Percentiles rank a stretch among this genome's conserved stretches.
Evolutionary conservation across 192 early-diverging fungal species (phyloP).

Genomic region (Mortierella antarctica): DNA sequence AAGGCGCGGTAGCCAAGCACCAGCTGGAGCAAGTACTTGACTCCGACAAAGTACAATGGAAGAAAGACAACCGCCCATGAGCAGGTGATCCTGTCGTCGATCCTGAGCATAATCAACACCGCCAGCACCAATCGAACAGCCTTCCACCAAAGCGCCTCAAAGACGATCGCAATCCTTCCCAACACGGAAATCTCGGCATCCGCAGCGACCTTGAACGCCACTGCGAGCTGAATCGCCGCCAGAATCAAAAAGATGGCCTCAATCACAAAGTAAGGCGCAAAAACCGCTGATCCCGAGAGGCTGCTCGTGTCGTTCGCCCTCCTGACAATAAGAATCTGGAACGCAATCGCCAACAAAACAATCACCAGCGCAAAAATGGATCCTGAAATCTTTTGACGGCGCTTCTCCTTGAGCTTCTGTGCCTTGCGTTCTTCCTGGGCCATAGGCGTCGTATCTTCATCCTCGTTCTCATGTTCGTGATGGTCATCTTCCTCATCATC

Average conservation of each 20-base stretch:
- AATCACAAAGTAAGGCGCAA: constrained; percentile 86
- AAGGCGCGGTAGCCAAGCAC: constrained; percentile 50
- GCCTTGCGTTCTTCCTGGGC: constrained; percentile 59
- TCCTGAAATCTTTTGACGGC: constrained; percentile 25
- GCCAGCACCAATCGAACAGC: constrained; percentile 72
- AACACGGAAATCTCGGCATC: constrained; percentile 8
- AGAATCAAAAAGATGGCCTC: constrained; percentile 76
- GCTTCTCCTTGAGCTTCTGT: constrained; percentile 32
- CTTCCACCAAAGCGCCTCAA: constrained; percentile 73
- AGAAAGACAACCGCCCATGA: constrained; percentile 77
- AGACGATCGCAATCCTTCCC: constrained; percentile 11
- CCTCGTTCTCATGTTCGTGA: constrained; percentile 60
- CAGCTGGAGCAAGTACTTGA: constrained; percentile 67
- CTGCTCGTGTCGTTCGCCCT: constrained; percentile 71
- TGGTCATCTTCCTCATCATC: constrained; percentile 58
- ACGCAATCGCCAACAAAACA: constrained; percentile 68
- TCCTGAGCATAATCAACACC: constrained; percentile 73
- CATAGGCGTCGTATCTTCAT: constrained; percentile 48
- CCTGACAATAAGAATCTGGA: constrained; percentile 83
- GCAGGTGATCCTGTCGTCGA: constrained; percentile 64
- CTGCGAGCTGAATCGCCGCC: constrained; percentile 47
- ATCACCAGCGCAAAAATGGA: constrained; percentile 61
- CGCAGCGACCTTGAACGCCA: constrained; percentile 27
- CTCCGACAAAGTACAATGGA: constrained; percentile 71
- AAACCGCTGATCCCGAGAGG: constrained; percentile 75